Conservation (phyloP, 495 filamentous ascomycete species). For the Bryoglossum gracile region DNA sequence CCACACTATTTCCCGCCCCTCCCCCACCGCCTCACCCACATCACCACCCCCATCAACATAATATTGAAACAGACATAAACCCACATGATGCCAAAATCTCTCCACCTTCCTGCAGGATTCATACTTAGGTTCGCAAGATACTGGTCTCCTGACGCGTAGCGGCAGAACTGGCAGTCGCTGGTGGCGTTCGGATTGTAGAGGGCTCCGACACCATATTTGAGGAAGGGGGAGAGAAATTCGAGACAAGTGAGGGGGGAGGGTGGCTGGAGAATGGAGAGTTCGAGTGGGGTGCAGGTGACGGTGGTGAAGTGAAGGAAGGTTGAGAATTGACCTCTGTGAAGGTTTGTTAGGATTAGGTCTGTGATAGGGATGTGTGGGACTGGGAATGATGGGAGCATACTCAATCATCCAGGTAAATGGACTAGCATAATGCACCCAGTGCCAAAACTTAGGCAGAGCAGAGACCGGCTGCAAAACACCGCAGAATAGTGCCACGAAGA, state of each 20-base stretch:
- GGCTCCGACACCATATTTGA: background rate
- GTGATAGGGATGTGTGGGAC: too few species aligned
- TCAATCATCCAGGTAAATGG: slow-evolving; percentile 60
- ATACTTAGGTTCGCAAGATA: slow-evolving; percentile 64
- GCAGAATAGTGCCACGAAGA: slow-evolving; percentile 52
- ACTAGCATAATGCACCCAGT: slow-evolving; percentile 60
- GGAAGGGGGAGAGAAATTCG: slow-evolving; percentile 30
- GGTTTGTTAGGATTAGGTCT: too few species aligned
- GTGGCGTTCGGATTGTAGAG: slow-evolving; percentile 48
- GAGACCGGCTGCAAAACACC: slow-evolving; percentile 50
- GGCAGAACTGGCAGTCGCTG: slow-evolving; percentile 64
- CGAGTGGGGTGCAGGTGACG: slow-evolving; percentile 37
- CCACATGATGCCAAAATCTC: slow-evolving; percentile 54
- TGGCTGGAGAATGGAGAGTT: slow-evolving; percentile 39
- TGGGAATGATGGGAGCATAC: too few species aligned
- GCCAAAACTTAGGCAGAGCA: slow-evolving; percentile 48
- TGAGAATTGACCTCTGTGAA: slow-evolving; percentile 39
- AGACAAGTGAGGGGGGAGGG: slow-evolving; percentile 40
- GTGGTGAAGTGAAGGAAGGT: slow-evolving; percentile 37
- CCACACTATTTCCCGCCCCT: background rate
- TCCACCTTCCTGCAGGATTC: slow-evolving; percentile 48
- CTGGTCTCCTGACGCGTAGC: slow-evolving; percentile 53
- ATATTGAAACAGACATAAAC: slow-evolving; percentile 28
- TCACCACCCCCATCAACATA: background rate
- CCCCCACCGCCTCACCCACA: background rate